Base-by-base conservation (phyloP, 768 basidiomycete genomes). In the Boletus subcaerulescens region DNA sequence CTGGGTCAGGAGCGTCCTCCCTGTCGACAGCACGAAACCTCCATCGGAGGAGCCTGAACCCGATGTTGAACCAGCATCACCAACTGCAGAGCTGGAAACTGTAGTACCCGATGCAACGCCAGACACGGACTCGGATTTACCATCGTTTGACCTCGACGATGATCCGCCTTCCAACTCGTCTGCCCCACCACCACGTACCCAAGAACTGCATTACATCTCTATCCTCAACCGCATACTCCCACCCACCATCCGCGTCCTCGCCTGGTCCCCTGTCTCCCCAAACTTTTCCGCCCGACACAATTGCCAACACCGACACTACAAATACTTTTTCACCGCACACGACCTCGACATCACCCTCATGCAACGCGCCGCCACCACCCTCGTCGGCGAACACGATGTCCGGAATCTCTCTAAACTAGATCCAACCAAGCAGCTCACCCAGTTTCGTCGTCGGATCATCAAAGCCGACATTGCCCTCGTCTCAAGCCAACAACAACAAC, bases 331-430 rank as follows among this genome's bases (percentile, higher is more conserved):
- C 77, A 80, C 84, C 33, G 71, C 83, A 0, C 72, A 77, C 32
- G 72, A 72, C 31, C 83, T 98, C 50, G 83, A 95, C 71, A 67
- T 95, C 29, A 64, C 73, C 2, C 78, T 76, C 44, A 98, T 98
- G 94, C 81, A 79, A 56, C 77, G 81, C 33, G 95, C 84, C 1
- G 91, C 91, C 0, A 58, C 73, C 3, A 74, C 80, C 7, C 77
- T 99, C 45, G 71, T 93, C 29, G 96, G 96, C 35, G 84, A 89
- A 57, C 94, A 98, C 74, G 96, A 98, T 73, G 98, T 97, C 65
- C 84, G 95, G 15, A 98, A 98, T 65, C 78, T 98, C 33, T 97
- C 92, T 77, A 98, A 95, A 68, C 73, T 98, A 20, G 96, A 98
- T 67, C 82, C 92, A 0, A 79, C 84, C 33, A 98, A 98, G 71